Evolutionary conservation across 345 rosid genomes (phyloP), one percentile per base, ranked within the genome.

Genomic region (Gossypium raimondii): DNA sequence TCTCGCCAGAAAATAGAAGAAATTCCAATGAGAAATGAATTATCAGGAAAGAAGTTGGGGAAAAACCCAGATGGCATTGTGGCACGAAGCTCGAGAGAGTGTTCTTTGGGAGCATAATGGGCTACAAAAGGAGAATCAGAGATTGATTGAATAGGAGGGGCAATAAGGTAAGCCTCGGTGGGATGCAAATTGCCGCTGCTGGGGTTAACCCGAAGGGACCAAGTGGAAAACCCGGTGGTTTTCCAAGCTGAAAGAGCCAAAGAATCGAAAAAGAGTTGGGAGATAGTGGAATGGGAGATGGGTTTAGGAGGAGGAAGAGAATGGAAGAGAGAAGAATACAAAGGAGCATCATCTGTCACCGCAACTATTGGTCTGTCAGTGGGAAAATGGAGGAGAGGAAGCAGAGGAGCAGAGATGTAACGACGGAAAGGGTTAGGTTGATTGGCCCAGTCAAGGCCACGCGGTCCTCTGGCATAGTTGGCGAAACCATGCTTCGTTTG

Each of bases 171-270:
- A 24, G 95, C 82, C 66, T 93, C 97, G 2, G 95, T 88, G 14
- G 97, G 98, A 81, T 91, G 97, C 34, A 93, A 73, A 79, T 93
- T 93, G 45, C 98, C 98, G 80, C 98, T 93, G 78, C 98, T 91
- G 66, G 98, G 98, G 86, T 93, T 93, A 70, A 88, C 97, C 75
- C 97, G 89, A 77, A 93, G 97, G 2, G 98, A 89, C 97, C 98
- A 93, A 8, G 94, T 93, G 76, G 98, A 93, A 67, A 55, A 62
- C 0, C 93, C 93, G 73, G 88, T 79, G 17, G 95, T 78, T 78
- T 93, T 93, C 98, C 98, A 93, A 56, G 97, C 97, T 68, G 97
- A 93, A 48, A 93, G 93, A n/a, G 98, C 92, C 41, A 93, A 83
- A 41, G 97, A 91, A 45, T 91, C 84, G 76, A 83, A 89, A 73